Evolutionary conservation across 1,139 yeast species (phyloP).

Genomic region (Suhomyces bolitotheri): DNA sequence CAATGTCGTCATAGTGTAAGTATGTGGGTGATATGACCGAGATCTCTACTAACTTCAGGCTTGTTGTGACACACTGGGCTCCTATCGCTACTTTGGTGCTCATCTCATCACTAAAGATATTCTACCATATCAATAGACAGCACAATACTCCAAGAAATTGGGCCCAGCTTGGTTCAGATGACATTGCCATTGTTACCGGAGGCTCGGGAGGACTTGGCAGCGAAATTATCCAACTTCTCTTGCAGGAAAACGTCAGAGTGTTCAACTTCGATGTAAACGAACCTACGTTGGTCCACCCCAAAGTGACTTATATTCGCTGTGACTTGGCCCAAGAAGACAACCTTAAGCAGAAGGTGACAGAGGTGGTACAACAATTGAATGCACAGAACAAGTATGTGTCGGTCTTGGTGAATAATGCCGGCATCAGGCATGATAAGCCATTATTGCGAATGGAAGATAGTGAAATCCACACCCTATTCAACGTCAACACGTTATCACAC

Average conservation of each 20-base stretch:
- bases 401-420: constrained; percentile 74
- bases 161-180: constrained; percentile 16
- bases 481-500: constrained; percentile 60
- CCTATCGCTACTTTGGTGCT: neutral
- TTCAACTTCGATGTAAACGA: constrained; percentile 48
- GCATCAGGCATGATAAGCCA: constrained; percentile 53
- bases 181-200: constrained; percentile 60
- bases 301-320: constrained; percentile 41
- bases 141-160: constrained; percentile 7
- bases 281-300: constrained; percentile 23
- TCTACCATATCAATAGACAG: constrained; percentile 3
- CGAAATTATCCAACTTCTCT: constrained; percentile 39
- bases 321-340: constrained; percentile 47
- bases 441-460: constrained; percentile 36
- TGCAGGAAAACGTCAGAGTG: constrained; percentile 35
- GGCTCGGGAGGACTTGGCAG: constrained; percentile 65
- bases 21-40: neutral
- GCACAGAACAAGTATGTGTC: constrained; percentile 38
- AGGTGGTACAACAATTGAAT: constrained; percentile 31
- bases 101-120: neutral
- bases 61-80: neutral
- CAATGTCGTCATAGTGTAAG: constrained; percentile 5
- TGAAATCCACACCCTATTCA: constrained; percentile 40
- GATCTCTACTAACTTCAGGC: constrained; percentile 5
- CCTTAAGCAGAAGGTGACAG: constrained; percentile 23